Percentiles rank a stretch among this genome's conserved stretches.
phyloP scores from a whole-genome alignment of 768 basidiomycete genomes.

The Cyathus striatus region DNA sequence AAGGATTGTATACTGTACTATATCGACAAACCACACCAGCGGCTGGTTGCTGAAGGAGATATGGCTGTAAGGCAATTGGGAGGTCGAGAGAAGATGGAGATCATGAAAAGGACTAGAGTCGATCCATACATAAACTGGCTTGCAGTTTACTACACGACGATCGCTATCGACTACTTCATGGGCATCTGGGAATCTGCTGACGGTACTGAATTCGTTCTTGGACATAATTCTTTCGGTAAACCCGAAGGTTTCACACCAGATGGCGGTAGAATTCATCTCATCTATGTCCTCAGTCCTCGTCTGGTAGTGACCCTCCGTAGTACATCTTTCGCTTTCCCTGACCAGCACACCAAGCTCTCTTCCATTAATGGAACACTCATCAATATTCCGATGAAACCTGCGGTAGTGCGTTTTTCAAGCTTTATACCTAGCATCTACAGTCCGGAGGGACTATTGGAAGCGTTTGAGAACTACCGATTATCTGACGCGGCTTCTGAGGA shows the following conservation, averaged over 20 bases:
- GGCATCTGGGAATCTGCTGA: conserved; percentile 29
- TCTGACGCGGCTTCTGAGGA: conserved; percentile 16
- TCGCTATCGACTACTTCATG: conserved; percentile 22
- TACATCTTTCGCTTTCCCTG: conserved; percentile 7
- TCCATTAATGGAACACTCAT: conserved; percentile 15
- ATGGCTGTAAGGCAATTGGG: too few species aligned
- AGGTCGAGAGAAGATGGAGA: conserved; percentile 16
- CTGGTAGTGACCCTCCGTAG: conserved; percentile 22
- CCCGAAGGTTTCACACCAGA: conserved; percentile 24
- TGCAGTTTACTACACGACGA: conserved; percentile 20
- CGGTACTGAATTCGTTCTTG: conserved; percentile 25
- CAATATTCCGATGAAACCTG: conserved; percentile 13
- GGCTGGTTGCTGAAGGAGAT: conserved; percentile 16
- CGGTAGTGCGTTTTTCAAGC: conserved; percentile 8
- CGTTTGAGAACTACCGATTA: conserved; percentile 12
- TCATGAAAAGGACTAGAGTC: conserved; percentile 12
- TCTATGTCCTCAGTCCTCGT: conserved; percentile 29
- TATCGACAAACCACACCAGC: conserved; percentile 22
- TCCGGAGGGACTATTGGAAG: not conserved
- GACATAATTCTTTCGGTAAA: conserved; percentile 23
- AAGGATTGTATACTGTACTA: conserved; percentile 22
- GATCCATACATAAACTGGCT: conserved; percentile 14
- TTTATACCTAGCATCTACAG: too few species aligned
- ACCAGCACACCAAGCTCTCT: not conserved
- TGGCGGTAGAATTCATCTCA: conserved; percentile 15